These are phyloP conservation scores for Jimgerdemannia lactiflua DNA, from an alignment of 192 early-diverging fungal genomes.

Conservation along the genomic window DNA sequence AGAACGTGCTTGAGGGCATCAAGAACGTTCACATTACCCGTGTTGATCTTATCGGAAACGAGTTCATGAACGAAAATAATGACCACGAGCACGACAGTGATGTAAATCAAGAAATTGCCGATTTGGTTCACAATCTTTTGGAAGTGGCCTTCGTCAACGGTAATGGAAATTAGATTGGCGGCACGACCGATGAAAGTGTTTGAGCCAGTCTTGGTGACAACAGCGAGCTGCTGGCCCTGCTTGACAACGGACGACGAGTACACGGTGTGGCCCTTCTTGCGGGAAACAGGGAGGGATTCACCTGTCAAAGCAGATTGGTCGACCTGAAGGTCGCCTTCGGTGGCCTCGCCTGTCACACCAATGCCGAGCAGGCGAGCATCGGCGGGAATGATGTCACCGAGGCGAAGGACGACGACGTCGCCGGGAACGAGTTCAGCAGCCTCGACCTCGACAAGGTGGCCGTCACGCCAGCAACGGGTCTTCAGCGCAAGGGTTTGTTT, in stretches of 20 bases:
- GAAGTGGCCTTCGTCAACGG: conserved; percentile 88
- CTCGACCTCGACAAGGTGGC: conserved; percentile 66
- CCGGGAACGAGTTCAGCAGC: conserved; percentile 77
- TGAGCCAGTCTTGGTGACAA: conserved; percentile 86
- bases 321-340: conserved; percentile 70
- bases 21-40: conserved; percentile 46
- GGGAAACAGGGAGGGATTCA: conserved; percentile 84
- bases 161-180: conserved; percentile 83
- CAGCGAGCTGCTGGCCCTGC: conserved; percentile 87
- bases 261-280: conserved; percentile 74
- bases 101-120: conserved; percentile 87
- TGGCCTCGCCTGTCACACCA: conserved; percentile 62
- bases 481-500: conserved; percentile 93
- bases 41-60: conserved; percentile 26
- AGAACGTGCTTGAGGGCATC: conserved; percentile 61
- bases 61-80: conserved; percentile 72
- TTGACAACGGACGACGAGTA: conserved; percentile 90
- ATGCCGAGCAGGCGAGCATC: conserved; percentile 77
- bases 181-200: conserved; percentile 91
- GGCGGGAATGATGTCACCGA: conserved; percentile 93
- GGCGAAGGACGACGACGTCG: conserved; percentile 77
- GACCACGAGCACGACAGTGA: conserved; percentile 68
- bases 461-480: conserved; percentile 78
- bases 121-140: conserved; percentile 92
- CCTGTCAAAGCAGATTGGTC: conserved; percentile 93